Percentiles rank a stretch among this genome's conserved stretches.
phyloP scores from a whole-genome alignment of 352 stramenopile species.

The Globisporangium polare region DNA sequence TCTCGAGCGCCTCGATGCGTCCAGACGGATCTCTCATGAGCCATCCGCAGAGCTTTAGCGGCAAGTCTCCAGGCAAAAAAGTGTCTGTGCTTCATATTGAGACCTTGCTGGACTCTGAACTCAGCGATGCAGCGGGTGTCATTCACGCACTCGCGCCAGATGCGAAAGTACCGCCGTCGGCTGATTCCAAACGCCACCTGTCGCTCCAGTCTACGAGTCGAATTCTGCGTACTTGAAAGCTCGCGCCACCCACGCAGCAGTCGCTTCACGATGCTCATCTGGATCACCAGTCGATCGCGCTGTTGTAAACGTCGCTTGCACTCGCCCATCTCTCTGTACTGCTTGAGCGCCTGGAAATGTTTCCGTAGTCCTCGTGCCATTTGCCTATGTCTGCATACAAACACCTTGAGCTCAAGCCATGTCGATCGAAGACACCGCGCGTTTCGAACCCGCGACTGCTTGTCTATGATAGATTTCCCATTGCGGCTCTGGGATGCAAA shows the following conservation, averaged over 20 bases:
- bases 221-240: neutral
- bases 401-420: conserved; percentile 12
- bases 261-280: neutral
- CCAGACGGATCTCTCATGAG: neutral
- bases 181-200: conserved; percentile 2
- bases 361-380: neutral
- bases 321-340: neutral
- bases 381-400: neutral
- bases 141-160: conserved; percentile 8
- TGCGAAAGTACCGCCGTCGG: conserved; percentile 12
- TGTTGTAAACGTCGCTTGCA: neutral
- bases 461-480: neutral
- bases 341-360: neutral
- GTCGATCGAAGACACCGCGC: neutral
- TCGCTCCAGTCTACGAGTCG: neutral
- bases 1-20: neutral
- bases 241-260: neutral
- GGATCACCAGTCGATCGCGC: neutral
- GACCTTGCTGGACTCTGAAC: neutral
- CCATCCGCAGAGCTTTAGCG: conserved; percentile 18
- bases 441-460: neutral
- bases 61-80: conserved; percentile 22
- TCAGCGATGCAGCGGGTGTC: conserved; percentile 1
- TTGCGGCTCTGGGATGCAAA: conserved; percentile 5
- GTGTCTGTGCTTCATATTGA: conserved; percentile 4